Evolutionary conservation across 805 yeast species (phyloP).

Genomic region (Zygosaccharomyces gambellarensis): DNA sequence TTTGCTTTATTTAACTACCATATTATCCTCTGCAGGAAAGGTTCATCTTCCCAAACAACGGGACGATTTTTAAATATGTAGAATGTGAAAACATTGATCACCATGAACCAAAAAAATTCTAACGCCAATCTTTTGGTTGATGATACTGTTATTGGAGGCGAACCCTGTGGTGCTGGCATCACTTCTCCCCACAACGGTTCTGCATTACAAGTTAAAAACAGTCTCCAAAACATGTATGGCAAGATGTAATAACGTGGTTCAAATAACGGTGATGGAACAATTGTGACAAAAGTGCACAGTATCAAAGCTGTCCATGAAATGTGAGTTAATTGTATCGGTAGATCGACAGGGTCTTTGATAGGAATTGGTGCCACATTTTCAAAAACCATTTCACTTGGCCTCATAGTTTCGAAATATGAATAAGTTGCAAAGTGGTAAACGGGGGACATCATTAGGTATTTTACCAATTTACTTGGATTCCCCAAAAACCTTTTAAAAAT

Average conservation of each 20-base stretch:
- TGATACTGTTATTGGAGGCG: slow-evolving; percentile 18
- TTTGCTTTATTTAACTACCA: slow-evolving; percentile 50
- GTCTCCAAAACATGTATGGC: slow-evolving; percentile 73
- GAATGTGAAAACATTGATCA: slow-evolving; percentile 50
- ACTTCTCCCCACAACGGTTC: slow-evolving; percentile 36
- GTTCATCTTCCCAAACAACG: slow-evolving; percentile 65
- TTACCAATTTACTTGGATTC: slow-evolving; percentile 39
- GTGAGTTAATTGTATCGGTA: slow-evolving; percentile 41
- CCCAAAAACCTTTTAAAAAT: slow-evolving; percentile 62
- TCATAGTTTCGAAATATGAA: slow-evolving; percentile 35
- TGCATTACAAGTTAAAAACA: slow-evolving; percentile 40
- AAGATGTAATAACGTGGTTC: slow-evolving; percentile 91
- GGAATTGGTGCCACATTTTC: slow-evolving; percentile 36
- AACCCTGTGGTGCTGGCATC: slow-evolving; percentile 16
- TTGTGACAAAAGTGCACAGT: slow-evolving; percentile 50
- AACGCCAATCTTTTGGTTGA: slow-evolving; percentile 37
- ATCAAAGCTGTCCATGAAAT: slow-evolving; percentile 49
- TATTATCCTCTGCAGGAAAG: slow-evolving; percentile 68
- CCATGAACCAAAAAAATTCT: slow-evolving; percentile 61
- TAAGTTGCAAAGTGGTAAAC: slow-evolving; percentile 59
- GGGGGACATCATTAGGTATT: slow-evolving; percentile 53
- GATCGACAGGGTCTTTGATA: slow-evolving; percentile 32
- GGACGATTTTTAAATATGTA: slow-evolving; percentile 54
- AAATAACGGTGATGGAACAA: slow-evolving; percentile 86
- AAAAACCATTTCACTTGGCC: slow-evolving; percentile 36